Base-by-base conservation (phyloP, 2,329 filamentous ascomycete genomes). In the Escovopsis sp. region DNA sequence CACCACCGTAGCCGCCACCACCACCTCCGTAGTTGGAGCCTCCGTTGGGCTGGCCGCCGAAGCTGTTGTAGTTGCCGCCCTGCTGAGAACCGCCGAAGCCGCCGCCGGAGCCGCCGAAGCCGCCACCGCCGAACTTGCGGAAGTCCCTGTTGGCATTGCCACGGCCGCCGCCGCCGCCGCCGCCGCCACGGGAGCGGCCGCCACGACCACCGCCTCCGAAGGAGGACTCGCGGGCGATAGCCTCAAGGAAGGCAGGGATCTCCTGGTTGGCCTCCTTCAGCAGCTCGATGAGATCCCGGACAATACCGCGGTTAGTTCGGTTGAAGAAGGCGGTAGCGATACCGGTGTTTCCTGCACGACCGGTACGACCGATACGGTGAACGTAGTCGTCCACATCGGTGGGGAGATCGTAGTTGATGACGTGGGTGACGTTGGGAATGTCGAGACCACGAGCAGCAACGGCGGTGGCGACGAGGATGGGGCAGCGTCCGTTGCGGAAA, bases 311-410 rank as follows among this genome's bases (percentile, higher is more conserved):
- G 72, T 98, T 98, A 54, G 88, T 88, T 56, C 90, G 88, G 75
- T 98, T 98, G 79, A 98, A 96, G 73, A 98, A 98, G 38, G 90
- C 90, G 49, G 90, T 98, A 5, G 90, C 84, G 48, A 94, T 79
- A 79, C 90, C 90, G 51, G 88, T 96, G 71, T 98, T 98, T 61
- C 90, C 90, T 46, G 90, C 90, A 85, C 90, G 90, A 56, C 90
- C 90, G 45, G 90, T 98, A 88, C 90, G 90, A 79, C 90, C 90
- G 53, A 98, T 98, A 60, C 90, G 84, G 64, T 98, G 90, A 39
- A 98, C 90, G 50, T 98, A 98, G 62, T 96, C 90, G 52, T 96
- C 90, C 51, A 96, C 93, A 54, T 96, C 90, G 38, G 87, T 94
- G 34, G 90, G 90, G n/a, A 98, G 73, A 60, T 98, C 90, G 61